phyloP scores from a whole-genome alignment of 140 eudicot species.

The Anethum foeniculum region DNA sequence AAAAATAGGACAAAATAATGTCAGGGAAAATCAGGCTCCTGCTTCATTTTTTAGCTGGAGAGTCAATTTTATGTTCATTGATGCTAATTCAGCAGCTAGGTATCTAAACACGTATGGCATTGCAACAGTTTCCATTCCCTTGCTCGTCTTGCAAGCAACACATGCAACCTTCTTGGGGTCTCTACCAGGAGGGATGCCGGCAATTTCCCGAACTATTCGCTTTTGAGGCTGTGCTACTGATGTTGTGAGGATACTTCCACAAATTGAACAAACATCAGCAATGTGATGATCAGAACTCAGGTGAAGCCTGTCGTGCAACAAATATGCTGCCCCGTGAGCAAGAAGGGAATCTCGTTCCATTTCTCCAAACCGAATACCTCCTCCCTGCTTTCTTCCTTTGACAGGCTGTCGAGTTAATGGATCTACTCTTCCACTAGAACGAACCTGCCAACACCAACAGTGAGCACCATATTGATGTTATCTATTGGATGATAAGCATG shows the following conservation, averaged over 20 bases:
- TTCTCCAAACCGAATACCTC: slow-evolving; percentile 93
- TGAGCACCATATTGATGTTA: not conserved
- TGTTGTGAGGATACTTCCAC: slow-evolving; percentile 81
- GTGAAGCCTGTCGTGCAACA: slow-evolving; percentile 83
- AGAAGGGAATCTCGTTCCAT: slow-evolving; percentile 95
- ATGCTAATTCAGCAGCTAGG: slow-evolving; percentile 85
- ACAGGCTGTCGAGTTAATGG: slow-evolving; percentile 87
- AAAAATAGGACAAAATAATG: not conserved
- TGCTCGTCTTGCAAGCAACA: slow-evolving; percentile 62
- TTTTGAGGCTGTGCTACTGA: slow-evolving; percentile 49
- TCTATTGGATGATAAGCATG: not conserved
- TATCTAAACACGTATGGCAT: slow-evolving; percentile 92
- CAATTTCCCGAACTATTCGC: slow-evolving; percentile 33
- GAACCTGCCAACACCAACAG: slow-evolving; percentile 39
- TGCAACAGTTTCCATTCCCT: slow-evolving; percentile 93
- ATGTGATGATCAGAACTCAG: slow-evolving; percentile 80
- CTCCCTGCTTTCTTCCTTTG: slow-evolving; percentile 89
- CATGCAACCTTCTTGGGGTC: slow-evolving; percentile 69
- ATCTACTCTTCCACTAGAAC: slow-evolving; percentile 84
- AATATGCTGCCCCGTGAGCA: slow-evolving; percentile 95
- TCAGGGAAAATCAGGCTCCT: slow-evolving; percentile 31
- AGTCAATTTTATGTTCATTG: slow-evolving; percentile 83
- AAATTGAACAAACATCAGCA: slow-evolving; percentile 80
- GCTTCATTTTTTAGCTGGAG: slow-evolving; percentile 56
- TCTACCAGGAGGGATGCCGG: slow-evolving; percentile 64